Evolutionary conservation across 148 eudicot species (phyloP).

Genomic region (Rhododendron henanense): DNA sequence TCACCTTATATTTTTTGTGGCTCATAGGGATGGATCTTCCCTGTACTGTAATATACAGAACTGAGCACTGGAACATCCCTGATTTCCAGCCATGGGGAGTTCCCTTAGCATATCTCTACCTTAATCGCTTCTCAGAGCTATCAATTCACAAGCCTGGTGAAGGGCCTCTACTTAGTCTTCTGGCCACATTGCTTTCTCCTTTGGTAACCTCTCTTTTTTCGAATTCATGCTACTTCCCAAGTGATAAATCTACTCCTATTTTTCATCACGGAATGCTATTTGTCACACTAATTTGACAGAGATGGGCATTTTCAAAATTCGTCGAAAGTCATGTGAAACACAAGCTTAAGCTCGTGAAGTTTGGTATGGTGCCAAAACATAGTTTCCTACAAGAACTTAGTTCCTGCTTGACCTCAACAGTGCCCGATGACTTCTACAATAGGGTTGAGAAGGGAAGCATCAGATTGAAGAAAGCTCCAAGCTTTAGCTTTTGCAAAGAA

Average conservation of each 20-base stretch:
- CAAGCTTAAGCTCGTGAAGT: constrained; percentile 41
- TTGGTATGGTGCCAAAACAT: constrained; percentile 50
- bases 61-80: constrained; percentile 55
- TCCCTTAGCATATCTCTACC: constrained; percentile 33
- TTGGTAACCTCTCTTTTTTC: constrained; percentile 31
- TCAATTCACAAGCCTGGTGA: constrained; percentile 66
- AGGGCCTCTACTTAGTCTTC: constrained; percentile 34
- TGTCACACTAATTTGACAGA: constrained; percentile 32
- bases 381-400: constrained; percentile 40
- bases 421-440: constrained; percentile 48
- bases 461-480: constrained; percentile 33
- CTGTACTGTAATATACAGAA: constrained; percentile 49
- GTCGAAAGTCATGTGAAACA: constrained; percentile 50
- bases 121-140: constrained; percentile 61
- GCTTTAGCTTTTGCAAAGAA: constrained; percentile 39
- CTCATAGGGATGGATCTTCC: constrained; percentile 45
- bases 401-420: constrained; percentile 38
- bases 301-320: constrained; percentile 53
- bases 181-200: constrained; percentile 58
- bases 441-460: constrained; percentile 61
- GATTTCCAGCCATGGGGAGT: constrained; percentile 50
- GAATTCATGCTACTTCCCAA: background rate
- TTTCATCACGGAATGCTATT: background rate
- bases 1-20: background rate
- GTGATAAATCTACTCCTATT: background rate